Evolutionary conservation across 805 yeast genomes (phyloP).

Genomic region (Starmerella gropengiesseri): DNA sequence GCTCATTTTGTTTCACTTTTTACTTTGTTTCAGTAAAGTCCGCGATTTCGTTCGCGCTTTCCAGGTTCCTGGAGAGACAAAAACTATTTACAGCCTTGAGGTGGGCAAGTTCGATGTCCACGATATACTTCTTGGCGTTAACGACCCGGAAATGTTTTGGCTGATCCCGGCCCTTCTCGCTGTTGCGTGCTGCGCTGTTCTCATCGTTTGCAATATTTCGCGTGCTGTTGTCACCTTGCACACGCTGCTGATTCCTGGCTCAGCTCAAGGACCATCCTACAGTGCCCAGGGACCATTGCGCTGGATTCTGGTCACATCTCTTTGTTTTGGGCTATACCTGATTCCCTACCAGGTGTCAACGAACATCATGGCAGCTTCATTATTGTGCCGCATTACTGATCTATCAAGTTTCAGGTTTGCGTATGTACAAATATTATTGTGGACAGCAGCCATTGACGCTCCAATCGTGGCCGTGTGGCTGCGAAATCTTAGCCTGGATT

Average conservation of each 20-base stretch:
- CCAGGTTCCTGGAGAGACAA: slow-evolving; percentile 26
- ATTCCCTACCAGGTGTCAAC: slow-evolving; percentile 40
- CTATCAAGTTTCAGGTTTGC: slow-evolving; percentile 26
- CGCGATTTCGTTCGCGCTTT: slow-evolving; percentile 20
- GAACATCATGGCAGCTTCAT: slow-evolving; percentile 28
- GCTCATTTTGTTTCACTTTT: slow-evolving; percentile 26
- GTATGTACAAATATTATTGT: slow-evolving; percentile 50
- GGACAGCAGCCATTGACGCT: slow-evolving; percentile 66
- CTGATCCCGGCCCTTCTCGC: slow-evolving; percentile 16
- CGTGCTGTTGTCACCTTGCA: not conserved
- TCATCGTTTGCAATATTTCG: slow-evolving; percentile 8
- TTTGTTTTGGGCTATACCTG: slow-evolving; percentile 8
- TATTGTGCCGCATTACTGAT: slow-evolving; percentile 11
- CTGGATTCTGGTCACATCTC: not conserved
- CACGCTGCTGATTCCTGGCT: not conserved
- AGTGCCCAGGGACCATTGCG: not conserved
- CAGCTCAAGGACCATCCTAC: not conserved
- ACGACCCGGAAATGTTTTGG: slow-evolving; percentile 21
- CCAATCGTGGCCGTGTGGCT: slow-evolving; percentile 69
- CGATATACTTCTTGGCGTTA: slow-evolving; percentile 22
- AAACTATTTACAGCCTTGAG: slow-evolving; percentile 22
- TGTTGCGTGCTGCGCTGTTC: slow-evolving; percentile 16
- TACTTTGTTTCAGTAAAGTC: slow-evolving; percentile 24
- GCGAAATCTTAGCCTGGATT: slow-evolving; percentile 60
- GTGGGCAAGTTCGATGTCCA: slow-evolving; percentile 18